phyloP scores from a whole-genome alignment of 768 basidiomycete species.

The Lentinus tigrinus region DNA sequence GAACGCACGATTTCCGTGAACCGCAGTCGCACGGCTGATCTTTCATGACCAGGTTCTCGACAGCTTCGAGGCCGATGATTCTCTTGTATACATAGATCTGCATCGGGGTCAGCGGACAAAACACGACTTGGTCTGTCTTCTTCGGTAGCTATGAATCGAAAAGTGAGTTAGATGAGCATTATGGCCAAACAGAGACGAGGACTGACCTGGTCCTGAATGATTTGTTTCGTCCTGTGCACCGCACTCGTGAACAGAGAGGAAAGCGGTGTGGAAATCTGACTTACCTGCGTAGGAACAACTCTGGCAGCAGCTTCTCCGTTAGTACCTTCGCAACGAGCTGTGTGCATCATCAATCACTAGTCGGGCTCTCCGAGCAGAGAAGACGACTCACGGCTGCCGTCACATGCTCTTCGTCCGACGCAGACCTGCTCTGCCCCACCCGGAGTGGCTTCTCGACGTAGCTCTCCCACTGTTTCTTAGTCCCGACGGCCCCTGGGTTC shows the following conservation, averaged over 20 bases:
- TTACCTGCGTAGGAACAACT: constrained; percentile 81
- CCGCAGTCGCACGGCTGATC: constrained; percentile 76
- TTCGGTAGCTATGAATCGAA: constrained; percentile 60
- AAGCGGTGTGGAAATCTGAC: neutral
- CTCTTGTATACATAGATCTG: constrained; percentile 77
- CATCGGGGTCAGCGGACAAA: constrained; percentile 77
- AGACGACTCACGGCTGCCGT: constrained; percentile 44
- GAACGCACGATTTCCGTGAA: constrained; percentile 48
- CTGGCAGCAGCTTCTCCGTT: constrained; percentile 67
- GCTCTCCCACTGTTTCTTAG: constrained; percentile 70
- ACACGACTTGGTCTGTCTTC: constrained; percentile 90
- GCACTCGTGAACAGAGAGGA: neutral
- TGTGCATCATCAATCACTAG: neutral
- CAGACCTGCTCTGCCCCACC: constrained; percentile 62
- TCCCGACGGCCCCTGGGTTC: constrained; percentile 78
- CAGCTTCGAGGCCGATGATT: constrained; percentile 58
- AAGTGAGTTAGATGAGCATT: neutral
- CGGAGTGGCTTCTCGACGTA: constrained; percentile 69
- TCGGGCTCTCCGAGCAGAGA: neutral
- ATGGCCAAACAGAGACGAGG: neutral
- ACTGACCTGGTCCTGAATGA: constrained; percentile 65
- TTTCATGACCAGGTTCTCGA: constrained; percentile 71
- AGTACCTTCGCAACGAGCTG: constrained; percentile 63
- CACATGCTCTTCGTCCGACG: constrained; percentile 60
- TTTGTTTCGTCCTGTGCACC: constrained; percentile 63